Evolutionary conservation across 2,329 filamentous ascomycete species (phyloP), one percentile per base, ranked within the genome.

Genomic region (Claviceps fusiformis): DNA sequence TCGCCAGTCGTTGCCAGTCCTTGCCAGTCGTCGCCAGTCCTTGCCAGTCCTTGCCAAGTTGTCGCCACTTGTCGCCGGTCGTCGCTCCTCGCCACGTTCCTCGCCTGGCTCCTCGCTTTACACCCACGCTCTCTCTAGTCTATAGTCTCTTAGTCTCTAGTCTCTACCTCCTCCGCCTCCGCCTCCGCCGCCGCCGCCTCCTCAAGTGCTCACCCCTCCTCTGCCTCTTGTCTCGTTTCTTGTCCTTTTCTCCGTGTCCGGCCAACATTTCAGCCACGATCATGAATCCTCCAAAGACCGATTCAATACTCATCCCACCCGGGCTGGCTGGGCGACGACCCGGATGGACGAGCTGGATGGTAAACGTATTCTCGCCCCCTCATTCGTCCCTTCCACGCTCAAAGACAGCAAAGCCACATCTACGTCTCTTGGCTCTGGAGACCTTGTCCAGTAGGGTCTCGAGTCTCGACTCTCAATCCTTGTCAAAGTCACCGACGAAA

Each of bases 401-500:
- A 17, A 37, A 50, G 46, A 46, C 45, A 29, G 31, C 33, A 50
- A 50, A 55, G 54, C 54, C 50, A 33, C 31, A 33, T 45, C 24
- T 27, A 49, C 27, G 39, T 48, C 27, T 45, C n/a, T 45, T 37
- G 54, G 43, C n/a, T 37, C n/a, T 45, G 29, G 54, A 29, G 11
- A 46, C 50, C 45, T 19, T 46, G 54, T 33, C 54, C 33, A 53
- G 54, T 49, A 52, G 37, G 19, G 50, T 27, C 45, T 11, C 13
- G 15, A 41, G 5, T n/a, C 37, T 39, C 37, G 35, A 39, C 35
- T 41, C 37, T 33, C 44, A 19, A 56, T 50, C 52, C 55, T 17
- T 15, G 52, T 52, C 55, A 35, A 35, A 47, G 35, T 33, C 55
- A 48, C 24, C 33, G 41, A 56, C 51, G 51, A 53, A 56, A 51